Evolutionary conservation across 208 protist genomes (phyloP), one percentile per base, ranked within the genome.

Genomic region (Blastocrithidia nonstop): DNA sequence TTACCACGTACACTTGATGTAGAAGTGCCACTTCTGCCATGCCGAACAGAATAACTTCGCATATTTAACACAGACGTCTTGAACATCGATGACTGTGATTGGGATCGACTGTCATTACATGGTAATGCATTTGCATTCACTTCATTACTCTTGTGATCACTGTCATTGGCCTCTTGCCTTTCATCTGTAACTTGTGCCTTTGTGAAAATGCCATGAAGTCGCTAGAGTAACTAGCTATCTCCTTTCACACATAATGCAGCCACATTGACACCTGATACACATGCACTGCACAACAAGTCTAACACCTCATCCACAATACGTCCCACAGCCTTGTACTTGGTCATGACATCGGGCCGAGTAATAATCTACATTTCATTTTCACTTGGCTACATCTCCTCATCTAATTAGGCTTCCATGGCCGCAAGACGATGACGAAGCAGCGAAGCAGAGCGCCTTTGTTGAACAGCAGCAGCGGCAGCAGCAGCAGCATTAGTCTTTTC

Each of bases 301-400:
- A 98, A 65, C 17, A 85, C 94, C 31, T 84, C 72, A 31, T 98
- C 95, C 22, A 95, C 71, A 27, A 97, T 83, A 20, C 75, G 54
- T 17, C 84, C 90, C 24, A 78, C 88, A 19, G 67, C 59, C 47
- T 86, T 94, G 66, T 99, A 99, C 69, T 97, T 98, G 53, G 83
- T 94, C 47, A 97, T 82, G 16, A 97, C 95, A 8, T 89, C 79
- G 22, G 84, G 57, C 44, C 82, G 72, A 37, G 56, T 58, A 37
- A 92, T 61, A n/a, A 75, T 89, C 48, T 83, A 68, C 13, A 59
- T 57, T 40, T 80, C 61, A 21, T 81, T 66, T 63, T 89, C 82
- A 39, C 64, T 74, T 13, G 56, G 62, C 46, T 74, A 76, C 41
- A 82, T 48, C 4, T 77, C 68, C n/a, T 71, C 61, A 7, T 57